Conservation (phyloP, 768 basidiomycete species). For the Astraeus odoratus region DNA sequence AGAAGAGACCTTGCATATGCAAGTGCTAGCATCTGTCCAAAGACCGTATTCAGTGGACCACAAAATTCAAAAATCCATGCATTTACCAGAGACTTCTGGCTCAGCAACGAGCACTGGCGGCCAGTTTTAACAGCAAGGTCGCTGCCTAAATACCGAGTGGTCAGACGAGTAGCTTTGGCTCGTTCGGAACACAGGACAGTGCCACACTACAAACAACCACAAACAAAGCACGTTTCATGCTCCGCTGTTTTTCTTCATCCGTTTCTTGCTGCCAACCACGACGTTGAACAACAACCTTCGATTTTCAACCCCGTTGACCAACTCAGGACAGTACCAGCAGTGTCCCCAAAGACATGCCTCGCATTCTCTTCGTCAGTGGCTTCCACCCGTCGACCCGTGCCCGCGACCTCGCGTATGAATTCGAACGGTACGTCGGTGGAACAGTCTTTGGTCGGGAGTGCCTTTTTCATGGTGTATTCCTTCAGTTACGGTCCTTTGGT, state of each 20-base stretch:
- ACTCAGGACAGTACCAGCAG: neutral
- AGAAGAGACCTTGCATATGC: slow-evolving; percentile 15
- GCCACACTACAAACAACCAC: slow-evolving; percentile 34
- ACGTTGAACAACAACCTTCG: slow-evolving; percentile 3
- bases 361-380: slow-evolving; percentile 82
- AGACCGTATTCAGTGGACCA: too few relatives aligned
- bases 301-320: neutral
- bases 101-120: too few relatives aligned
- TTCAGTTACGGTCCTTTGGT: slow-evolving; percentile 72
- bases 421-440: slow-evolving; percentile 57
- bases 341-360: slow-evolving; percentile 45
- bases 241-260: slow-evolving; percentile 18
- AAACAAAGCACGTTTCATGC: slow-evolving; percentile 23
- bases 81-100: too few relatives aligned
- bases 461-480: slow-evolving; percentile 4
- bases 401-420: slow-evolving; percentile 78
- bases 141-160: too few relatives aligned
- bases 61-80: too few relatives aligned
- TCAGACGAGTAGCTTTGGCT: too few relatives aligned
- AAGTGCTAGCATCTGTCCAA: slow-evolving; percentile 10
- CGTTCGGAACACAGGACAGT: slow-evolving; percentile 2
- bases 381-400: slow-evolving; percentile 81
- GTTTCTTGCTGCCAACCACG: slow-evolving; percentile 21
- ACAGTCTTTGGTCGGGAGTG: neutral
- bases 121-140: too few relatives aligned